Conservation (phyloP, 2,329 filamentous ascomycete genomes). For the Epichloe baconii region DNA sequence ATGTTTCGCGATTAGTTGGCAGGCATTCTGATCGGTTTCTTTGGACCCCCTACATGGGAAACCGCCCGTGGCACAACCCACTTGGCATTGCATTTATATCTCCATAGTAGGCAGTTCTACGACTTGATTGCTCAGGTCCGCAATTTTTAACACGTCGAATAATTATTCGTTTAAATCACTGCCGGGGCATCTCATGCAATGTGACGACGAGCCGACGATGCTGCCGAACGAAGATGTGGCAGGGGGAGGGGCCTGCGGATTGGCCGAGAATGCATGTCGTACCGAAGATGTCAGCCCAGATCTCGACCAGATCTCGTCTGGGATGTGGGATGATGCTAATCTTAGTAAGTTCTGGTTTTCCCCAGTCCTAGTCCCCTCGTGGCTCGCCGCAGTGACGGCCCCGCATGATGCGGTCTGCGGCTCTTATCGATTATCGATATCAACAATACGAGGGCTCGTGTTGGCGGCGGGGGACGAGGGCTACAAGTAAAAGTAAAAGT, state of each 20-base stretch:
- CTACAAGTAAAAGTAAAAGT: background rate
- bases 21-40: background rate
- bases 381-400: background rate
- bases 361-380: background rate
- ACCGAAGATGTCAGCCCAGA: background rate
- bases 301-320: background rate
- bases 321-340: background rate
- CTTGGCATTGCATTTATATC: background rate
- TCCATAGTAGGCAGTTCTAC: background rate
- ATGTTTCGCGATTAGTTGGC: background rate
- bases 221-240: background rate
- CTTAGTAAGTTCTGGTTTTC: background rate
- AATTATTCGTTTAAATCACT: background rate
- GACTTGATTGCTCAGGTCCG: background rate
- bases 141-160: no score
- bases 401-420: background rate
- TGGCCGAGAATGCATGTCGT: background rate
- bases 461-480: no score
- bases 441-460: no score
- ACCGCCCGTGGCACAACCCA: conserved; percentile 5
- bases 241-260: background rate
- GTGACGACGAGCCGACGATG: background rate
- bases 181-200: background rate
- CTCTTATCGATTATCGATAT: background rate
- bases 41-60: background rate